Base-by-base conservation (phyloP, 257 asterid species). In the Fraxinus cuspidata region DNA sequence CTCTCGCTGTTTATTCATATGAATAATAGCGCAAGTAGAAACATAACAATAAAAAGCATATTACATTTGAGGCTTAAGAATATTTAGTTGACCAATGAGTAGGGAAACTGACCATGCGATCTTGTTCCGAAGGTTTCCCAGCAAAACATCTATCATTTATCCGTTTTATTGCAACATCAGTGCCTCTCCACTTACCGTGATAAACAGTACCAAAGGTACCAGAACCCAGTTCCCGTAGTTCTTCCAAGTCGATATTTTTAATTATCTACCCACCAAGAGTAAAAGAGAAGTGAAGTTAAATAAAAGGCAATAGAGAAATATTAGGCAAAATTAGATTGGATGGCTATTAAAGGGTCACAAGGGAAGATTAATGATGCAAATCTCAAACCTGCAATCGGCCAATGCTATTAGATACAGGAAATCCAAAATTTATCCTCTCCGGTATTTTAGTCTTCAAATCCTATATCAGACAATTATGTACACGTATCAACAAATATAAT, bases 171-270 rank as follows among this genome's bases (percentile, higher is more conserved):
- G 99, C 99, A 63, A 96, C 97, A 85, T 96, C 99, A 0, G 97
- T 89, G 60, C 99, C 99, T 82, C 99, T 96, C 99, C 98, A 96
- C 89, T 93, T 96, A 31, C 99, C 99, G 86, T 96, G 98, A 87
- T 93, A 96, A 85, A 96, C 99, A n/a, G 99, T 96, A 77, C 99
- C 99, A 84, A 93, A 96, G 56, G 99, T 96, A 77, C 99, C 99
- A 37, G 99, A 96, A 75, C 99, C 99, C 85, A 96, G 81, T 83
- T 96, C 99, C 69, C 89, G 88, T 65, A 93, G 86, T 90, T 96
- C 99, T 87, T 96, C 99, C 83, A 96, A 89, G 85, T 96, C 98
- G 66, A 76, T 84, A 77, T 96, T 96, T 82, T 91, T 93, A 65
- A 96, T 96, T 25, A 93, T 89, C 99, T 96, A 85, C 29, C 63